Evolutionary conservation across 2,329 filamentous ascomycete genomes (phyloP), one percentile per base, ranked within the genome.

Genomic region (Helminthosporium solani): DNA sequence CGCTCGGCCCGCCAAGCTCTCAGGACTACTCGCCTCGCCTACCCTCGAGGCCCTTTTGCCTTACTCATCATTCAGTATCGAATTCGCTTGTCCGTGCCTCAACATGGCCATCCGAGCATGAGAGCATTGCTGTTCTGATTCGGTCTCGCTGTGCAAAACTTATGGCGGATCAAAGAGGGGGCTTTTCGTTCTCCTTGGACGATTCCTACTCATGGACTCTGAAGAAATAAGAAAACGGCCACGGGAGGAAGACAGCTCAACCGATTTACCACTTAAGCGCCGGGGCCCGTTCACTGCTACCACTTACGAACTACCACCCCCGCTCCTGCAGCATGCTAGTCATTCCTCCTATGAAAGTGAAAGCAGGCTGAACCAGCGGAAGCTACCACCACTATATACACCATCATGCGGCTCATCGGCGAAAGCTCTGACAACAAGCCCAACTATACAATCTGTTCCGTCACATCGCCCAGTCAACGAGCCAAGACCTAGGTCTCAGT

Each of bases 201-300:
- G 47, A 44, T 50, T 52, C 40, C 50, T 30, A 63, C 56, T 54
- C 46, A 66, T 68, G 64, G 61, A 63, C 44, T 57, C 57, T 52
- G 49, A 54, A 44, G 54, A 54, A 21, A 49, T 47, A 49, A 59
- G 54, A 46, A 67, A 67, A 56, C 53, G 65, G 49, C 58, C 57
- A 57, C 64, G 63, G 64, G 64, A 65, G 49, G 56, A 64, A 39
- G 52, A 59, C 12, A 53, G 36, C 34, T 33, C 45, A 46, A 48
- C 50, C 39, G 50, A 54, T 33, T 31, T 44, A 38, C 53, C 46
- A 34, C 21, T 39, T 42, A 57, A 50, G 47, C 58, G 57, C 45
- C 56, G 52, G 48, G 50, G 46, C 46, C 48, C 49, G 40, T 49
- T 49, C 35, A 43, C 44, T 40, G 28, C 47, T 40, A 44, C 42